Percentiles rank a stretch among this genome's conserved stretches.
Conservation (phyloP, 2,329 filamentous ascomycete species). For the Fusarium floridanum region DNA sequence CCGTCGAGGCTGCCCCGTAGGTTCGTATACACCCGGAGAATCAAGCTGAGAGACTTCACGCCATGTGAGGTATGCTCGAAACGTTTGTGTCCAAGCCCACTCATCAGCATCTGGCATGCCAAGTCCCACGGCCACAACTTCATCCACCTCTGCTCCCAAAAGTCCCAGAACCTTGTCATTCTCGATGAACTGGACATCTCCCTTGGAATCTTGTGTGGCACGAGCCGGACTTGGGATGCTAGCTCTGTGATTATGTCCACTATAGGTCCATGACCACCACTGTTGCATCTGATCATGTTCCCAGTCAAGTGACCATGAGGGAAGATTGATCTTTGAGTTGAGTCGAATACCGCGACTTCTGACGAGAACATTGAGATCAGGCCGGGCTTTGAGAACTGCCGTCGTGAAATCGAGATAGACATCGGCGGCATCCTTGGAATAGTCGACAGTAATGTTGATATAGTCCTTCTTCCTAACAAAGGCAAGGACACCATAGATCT, state of each 20-base stretch:
- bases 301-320: not conserved
- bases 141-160: not conserved
- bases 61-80: not conserved
- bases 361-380: not conserved
- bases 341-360: not conserved
- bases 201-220: not conserved
- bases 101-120: not conserved
- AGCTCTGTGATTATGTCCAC: not conserved
- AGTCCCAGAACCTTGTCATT: not conserved
- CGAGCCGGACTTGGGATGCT: not conserved
- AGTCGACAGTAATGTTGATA: not conserved
- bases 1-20: not conserved
- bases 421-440: not conserved
- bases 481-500: not conserved
- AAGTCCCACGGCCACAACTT: not conserved
- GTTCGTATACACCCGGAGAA: not conserved
- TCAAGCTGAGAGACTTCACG: not conserved
- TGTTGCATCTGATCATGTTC: not conserved
- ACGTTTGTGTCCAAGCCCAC: not conserved
- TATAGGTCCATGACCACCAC: not conserved
- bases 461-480: not conserved
- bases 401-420: not conserved
- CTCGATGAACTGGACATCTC: not conserved
- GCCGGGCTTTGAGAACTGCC: not conserved
- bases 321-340: not conserved